Percentiles rank a stretch among this genome's conserved stretches.
These are phyloP conservation scores for Solanum sitiens DNA, from an alignment of 257 asterid genomes.

Conservation along the genomic window DNA sequence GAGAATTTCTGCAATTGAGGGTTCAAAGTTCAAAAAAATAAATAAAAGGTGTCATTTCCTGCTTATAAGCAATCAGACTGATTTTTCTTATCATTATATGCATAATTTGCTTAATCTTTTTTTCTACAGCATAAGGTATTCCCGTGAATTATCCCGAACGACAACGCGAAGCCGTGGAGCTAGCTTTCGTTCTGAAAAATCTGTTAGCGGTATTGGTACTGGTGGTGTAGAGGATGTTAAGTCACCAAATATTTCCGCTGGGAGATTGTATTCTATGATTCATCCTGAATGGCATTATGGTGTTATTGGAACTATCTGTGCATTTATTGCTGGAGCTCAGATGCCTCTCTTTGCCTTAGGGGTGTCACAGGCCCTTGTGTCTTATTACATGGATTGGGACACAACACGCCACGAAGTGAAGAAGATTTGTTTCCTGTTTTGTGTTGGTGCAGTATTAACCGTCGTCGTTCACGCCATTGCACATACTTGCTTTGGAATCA, in stretches of 20 bases:
- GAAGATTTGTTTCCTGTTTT: constrained; percentile 74
- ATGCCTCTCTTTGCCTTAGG: constrained; percentile 96
- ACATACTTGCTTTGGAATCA: constrained; percentile 78
- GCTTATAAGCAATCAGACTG: background rate
- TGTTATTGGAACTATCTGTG: constrained; percentile 60
- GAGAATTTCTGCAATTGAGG: background rate
- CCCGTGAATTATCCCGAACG: constrained; percentile 71
- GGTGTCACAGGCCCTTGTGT: constrained; percentile 90
- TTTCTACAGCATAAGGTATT: constrained; percentile 41
- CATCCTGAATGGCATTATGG: constrained; percentile 91
- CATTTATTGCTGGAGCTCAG: constrained; percentile 86
- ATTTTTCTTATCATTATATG: background rate
- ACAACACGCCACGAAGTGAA: constrained; percentile 72
- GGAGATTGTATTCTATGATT: constrained; percentile 70
- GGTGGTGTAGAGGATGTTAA: constrained; percentile 44
- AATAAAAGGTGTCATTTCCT: background rate
- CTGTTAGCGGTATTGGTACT: constrained; percentile 51
- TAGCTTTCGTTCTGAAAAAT: constrained; percentile 88
- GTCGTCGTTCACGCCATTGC: constrained; percentile 69
- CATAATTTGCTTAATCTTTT: background rate
- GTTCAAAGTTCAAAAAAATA: background rate
- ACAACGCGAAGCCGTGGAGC: constrained; percentile 81
- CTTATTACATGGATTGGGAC: constrained; percentile 98
- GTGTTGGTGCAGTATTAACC: constrained; percentile 74
- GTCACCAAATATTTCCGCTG: constrained; percentile 35